These are phyloP conservation scores for Thraustochytrium sp. DNA, from an alignment of 352 stramenopile genomes.

Conservation along the genomic window DNA sequence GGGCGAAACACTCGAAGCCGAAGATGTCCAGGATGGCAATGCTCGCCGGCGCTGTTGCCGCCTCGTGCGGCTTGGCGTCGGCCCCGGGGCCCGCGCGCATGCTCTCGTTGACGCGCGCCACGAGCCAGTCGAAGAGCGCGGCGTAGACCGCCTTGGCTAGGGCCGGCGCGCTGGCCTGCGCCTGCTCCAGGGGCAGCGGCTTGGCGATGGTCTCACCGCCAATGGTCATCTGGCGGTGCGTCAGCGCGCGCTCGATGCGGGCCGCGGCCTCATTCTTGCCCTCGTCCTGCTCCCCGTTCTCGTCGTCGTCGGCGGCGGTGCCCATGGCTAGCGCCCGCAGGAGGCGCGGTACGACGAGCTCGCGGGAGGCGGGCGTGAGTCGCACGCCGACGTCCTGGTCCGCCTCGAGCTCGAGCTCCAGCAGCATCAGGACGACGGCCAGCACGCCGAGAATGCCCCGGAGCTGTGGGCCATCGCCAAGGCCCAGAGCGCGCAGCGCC, in stretches of 20 bases:
- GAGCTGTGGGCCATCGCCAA: neutral
- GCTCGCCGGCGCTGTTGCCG: neutral
- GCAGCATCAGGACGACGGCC: neutral
- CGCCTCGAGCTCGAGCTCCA: neutral
- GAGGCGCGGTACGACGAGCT: too few relatives aligned
- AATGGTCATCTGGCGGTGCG: neutral
- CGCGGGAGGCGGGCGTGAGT: too few relatives aligned
- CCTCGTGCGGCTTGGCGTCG: neutral
- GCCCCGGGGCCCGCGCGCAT: neutral
- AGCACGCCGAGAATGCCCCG: neutral
- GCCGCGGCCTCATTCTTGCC: neutral
- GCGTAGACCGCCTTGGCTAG: constrained; percentile 89
- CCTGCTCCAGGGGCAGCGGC: constrained; percentile 71
- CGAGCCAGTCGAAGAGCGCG: constrained; percentile 90
- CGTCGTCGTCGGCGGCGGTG: too few relatives aligned
- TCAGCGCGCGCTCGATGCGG: neutral
- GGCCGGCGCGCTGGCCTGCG: constrained; percentile 63
- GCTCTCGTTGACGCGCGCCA: constrained; percentile 55
- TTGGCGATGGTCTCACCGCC: neutral
- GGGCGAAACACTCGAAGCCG: constrained; percentile 84
- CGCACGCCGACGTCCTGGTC: too few relatives aligned
- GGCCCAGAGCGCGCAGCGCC: neutral
- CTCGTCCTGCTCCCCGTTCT: too few relatives aligned
- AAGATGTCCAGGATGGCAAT: constrained; percentile 76
- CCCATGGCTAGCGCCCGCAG: too few relatives aligned